Percentiles rank a stretch among this genome's conserved stretches.
phyloP scores from a whole-genome alignment of 83 land plant genomes.

The Diphasiastrum complanatum region DNA sequence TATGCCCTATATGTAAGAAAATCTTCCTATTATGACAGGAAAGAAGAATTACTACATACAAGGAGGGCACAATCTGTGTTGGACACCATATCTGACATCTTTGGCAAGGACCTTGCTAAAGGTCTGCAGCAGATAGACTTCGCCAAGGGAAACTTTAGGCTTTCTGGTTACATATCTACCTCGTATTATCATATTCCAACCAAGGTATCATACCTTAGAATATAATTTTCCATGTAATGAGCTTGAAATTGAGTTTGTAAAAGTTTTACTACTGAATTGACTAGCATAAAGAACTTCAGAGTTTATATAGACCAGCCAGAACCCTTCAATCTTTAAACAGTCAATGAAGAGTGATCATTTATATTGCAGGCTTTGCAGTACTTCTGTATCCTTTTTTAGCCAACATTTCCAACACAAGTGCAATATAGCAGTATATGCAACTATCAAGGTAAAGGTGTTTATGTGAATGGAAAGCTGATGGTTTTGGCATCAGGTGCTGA shows the following conservation, averaged over 20 bases:
- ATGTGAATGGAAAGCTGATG: too few relatives aligned
- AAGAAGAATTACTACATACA: constrained; percentile 44
- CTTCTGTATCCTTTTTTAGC: constrained; percentile 71
- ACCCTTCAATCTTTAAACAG: too few relatives aligned
- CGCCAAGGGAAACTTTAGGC: constrained; percentile 47
- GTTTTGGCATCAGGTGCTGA: too few relatives aligned
- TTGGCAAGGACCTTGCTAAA: constrained; percentile 49
- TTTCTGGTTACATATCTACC: constrained; percentile 70
- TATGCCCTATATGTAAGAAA: too few relatives aligned
- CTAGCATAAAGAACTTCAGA: too few relatives aligned
- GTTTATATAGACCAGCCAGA: too few relatives aligned
- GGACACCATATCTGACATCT: constrained; percentile 38
- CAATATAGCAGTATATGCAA: too few relatives aligned
- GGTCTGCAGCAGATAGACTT: constrained; percentile 42
- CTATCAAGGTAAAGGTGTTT: too few relatives aligned
- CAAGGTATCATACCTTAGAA: constrained; percentile 40
- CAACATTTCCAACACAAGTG: neutral
- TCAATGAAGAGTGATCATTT: too few relatives aligned
- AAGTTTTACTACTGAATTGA: neutral
- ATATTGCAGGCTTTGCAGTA: constrained; percentile 74
- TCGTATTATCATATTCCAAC: constrained; percentile 26
- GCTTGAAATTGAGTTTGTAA: neutral
- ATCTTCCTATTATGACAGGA: constrained; percentile 19
- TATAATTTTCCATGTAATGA: neutral
- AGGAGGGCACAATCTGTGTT: constrained; percentile 48